Evolutionary conservation across 805 yeast genomes (phyloP), one percentile per base, ranked within the genome.

Genomic region (Candida anglica): DNA sequence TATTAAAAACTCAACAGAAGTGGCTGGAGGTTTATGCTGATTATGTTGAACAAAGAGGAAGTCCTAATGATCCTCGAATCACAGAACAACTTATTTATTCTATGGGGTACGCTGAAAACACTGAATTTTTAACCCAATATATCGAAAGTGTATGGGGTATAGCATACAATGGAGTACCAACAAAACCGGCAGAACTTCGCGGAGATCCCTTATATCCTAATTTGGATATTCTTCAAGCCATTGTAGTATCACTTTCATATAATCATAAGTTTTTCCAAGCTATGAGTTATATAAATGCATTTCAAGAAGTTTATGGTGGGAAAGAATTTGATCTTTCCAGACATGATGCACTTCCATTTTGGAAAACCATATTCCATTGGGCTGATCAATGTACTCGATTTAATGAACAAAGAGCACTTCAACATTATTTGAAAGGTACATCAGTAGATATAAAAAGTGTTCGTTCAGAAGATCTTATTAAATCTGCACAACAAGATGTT

Each of bases 301-400:
- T 66, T 41, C 70, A 65, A 41, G 43, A 50, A 5, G 35, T 44
- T 21, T 66, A 59, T 34, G 39, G 41, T 1, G 18, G 21, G 18
- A 14, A 19, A n/a, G 37, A 47, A 6, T 34, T 58, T 16, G 51
- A 53, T 25, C 37, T 56, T 17, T 37, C 43, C 10, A 28, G 36
- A 3, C 21, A 26, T 3, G 27, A 34, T 6, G 36, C 61, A 19
- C 48, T 47, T 37, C 32, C 43, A 2, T 56, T 67, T 37, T 67
- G 71, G 71, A 63, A 56, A 37, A 50, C 46, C 27, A 32, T 63
- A 2, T 56, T 66, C 43, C 51, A 50, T 32, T 64, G 70, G 70
- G 52, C 61, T 34, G 61, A 65, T 34, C 38, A 50, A 21, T 38
- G 55, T n/a, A 61, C 70, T 16, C 46, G 48, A 28, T 64, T 34